Evolutionary conservation across 768 basidiomycete genomes (phyloP), one percentile per base, ranked within the genome.

Genomic region (Auriscalpium orientale): DNA sequence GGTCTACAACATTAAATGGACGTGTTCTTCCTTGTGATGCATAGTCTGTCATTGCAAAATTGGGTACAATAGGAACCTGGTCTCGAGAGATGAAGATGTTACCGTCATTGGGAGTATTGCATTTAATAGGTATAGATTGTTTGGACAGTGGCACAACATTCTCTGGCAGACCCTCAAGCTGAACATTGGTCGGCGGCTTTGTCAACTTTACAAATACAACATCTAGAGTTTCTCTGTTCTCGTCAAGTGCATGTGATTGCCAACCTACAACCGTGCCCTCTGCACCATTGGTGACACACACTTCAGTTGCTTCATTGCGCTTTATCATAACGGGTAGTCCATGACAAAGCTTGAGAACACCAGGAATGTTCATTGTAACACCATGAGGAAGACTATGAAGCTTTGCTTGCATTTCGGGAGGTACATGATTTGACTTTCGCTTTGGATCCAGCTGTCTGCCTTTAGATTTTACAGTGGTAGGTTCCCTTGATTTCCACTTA

Each of bases 1-100:
- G 28, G 50, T 67, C 55, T 3, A 58, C 54, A 4, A 55, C 40
- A 56, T 67, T 67, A 18, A 43, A 18, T 4, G n/a, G 46, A n/a
- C 63, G 34, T 8, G 62, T 67, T 13, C 59, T n/a, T 3, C 64
- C 66, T 56, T 67, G 66, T 20, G 49, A 62, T 12, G 46, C 46
- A 53, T 54, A 67, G 49, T 67, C 63, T 20, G 65, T 62, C 59
- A 66, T 64, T 3, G 60, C 59, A 51, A 67, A 67, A 49, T 64
- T 62, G 4, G 60, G 66, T 0, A 66, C 34, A 3, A 62, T 46
- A 10, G 18, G 56, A 3, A 62, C 54, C 36, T 67, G 65, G 3
- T 43, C 8, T n/a, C 66, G 22, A 1, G 15, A 18, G 15, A 65
- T 37, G 1, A n/a, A 13, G 2, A 56, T 6, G 13, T 9, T 43